These are phyloP conservation scores for Linnemannia zychae DNA, from an alignment of 192 early-diverging fungal species.

Conservation along the genomic window DNA sequence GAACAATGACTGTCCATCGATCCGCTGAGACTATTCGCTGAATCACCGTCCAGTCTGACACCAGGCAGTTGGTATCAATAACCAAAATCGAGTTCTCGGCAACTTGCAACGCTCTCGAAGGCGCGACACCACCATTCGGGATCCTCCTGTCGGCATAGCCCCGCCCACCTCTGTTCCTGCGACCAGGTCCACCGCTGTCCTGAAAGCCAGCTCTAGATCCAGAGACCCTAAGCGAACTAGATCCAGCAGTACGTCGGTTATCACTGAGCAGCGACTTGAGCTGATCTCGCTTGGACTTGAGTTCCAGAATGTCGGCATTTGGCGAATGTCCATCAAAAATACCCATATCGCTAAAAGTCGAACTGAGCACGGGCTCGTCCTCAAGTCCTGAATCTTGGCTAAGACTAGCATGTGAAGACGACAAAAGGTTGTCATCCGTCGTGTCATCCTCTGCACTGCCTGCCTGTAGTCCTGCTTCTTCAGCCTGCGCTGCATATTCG, in stretches of 20 bases:
- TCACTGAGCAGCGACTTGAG: slow-evolving; percentile 44
- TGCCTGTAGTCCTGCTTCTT: background rate
- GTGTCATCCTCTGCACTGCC: slow-evolving; percentile 30
- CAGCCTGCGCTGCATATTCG: slow-evolving; percentile 16
- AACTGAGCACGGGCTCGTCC: slow-evolving; percentile 26
- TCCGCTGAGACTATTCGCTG: slow-evolving; percentile 58
- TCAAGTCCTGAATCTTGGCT: slow-evolving; percentile 52
- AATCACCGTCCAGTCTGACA: slow-evolving; percentile 62
- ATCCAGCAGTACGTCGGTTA: slow-evolving; percentile 10
- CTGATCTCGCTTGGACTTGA: slow-evolving; percentile 51
- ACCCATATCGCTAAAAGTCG: slow-evolving; percentile 24
- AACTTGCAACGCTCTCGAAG: slow-evolving; percentile 38
- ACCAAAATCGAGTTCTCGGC: slow-evolving; percentile 60
- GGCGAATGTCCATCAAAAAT: slow-evolving; percentile 12
- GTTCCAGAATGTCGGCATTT: slow-evolving; percentile 38
- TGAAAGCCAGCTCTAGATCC: background rate
- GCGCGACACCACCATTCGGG: background rate
- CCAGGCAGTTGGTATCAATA: slow-evolving; percentile 72
- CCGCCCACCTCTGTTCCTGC: slow-evolving; percentile 10
- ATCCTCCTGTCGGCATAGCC: slow-evolving; percentile 16
- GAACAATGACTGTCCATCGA: slow-evolving; percentile 67
- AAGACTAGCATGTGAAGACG: slow-evolving; percentile 36
- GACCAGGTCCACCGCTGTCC: background rate
- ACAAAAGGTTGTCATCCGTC: slow-evolving; percentile 37
- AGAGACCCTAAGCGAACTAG: background rate